Evolutionary conservation across 2,329 filamentous ascomycete species (phyloP).

Genomic region (Talaromyces pinophilus): DNA sequence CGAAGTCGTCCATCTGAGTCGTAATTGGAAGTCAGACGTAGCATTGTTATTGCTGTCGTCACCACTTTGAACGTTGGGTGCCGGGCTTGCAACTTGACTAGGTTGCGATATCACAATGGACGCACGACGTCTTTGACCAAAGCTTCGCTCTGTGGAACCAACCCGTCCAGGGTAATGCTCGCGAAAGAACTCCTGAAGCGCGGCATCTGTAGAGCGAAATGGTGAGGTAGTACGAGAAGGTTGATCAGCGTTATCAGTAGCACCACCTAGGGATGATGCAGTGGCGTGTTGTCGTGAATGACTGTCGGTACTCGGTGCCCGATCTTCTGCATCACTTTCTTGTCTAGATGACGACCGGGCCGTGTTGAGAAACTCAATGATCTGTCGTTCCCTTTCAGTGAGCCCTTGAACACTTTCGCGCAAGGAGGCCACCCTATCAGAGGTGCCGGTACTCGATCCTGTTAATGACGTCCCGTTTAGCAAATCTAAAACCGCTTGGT

Average conservation of each 20-base stretch:
- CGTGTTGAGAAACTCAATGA: conserved; percentile 47
- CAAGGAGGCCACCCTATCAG: conserved; percentile 30
- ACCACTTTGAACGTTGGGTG: conserved; percentile 30
- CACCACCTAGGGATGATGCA: conserved; percentile 31
- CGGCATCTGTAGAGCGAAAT: conserved; percentile 30
- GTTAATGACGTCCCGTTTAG: conserved; percentile 29
- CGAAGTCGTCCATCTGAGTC: conserved; percentile 44
- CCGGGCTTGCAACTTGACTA: conserved; percentile 26
- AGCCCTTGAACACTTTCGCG: conserved; percentile 43
- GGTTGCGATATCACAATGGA: conserved; percentile 46
- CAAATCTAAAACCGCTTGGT: conserved; percentile 31
- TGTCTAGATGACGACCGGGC: conserved; percentile 41
- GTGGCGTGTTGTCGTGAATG: conserved; percentile 33
- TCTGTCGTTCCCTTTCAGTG: conserved; percentile 45
- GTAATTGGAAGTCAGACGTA: conserved; percentile 35
- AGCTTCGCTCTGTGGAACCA: conserved; percentile 30
- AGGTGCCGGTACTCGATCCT: conserved; percentile 27
- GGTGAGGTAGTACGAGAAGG: conserved; percentile 39
- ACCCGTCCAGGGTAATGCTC: conserved; percentile 35
- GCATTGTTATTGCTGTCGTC: conserved; percentile 28
- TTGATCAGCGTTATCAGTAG: conserved; percentile 34
- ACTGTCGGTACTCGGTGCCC: conserved; percentile 32
- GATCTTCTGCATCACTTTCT: conserved; percentile 36
- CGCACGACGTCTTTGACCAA: conserved; percentile 40
- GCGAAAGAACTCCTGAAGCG: conserved; percentile 34